A percentile compares a stretch with the other conserved stretches of the same genome.
phyloP scores from a whole-genome alignment of 371 early-diverging fungal genomes.

The Phascolomyces articulosus region DNA sequence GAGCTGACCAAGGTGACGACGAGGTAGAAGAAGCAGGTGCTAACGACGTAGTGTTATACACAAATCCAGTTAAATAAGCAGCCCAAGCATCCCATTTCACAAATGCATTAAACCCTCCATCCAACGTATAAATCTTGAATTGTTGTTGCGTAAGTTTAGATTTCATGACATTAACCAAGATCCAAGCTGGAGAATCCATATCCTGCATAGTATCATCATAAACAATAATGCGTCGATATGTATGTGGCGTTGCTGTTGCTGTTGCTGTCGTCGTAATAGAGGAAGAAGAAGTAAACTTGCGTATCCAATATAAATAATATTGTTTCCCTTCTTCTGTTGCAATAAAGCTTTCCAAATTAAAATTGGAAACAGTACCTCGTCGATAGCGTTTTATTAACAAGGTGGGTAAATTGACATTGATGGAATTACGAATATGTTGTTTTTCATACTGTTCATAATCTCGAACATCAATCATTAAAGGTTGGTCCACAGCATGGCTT shows the following conservation, averaged over 20 bases:
- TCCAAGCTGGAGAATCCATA: slow-evolving; percentile 48
- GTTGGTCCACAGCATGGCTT: slow-evolving; percentile 1
- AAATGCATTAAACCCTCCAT: slow-evolving; percentile 42
- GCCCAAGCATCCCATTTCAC: slow-evolving; percentile 23
- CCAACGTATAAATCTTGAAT: slow-evolving; percentile 2
- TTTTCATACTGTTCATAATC: slow-evolving; percentile 35
- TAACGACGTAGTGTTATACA: neutral
- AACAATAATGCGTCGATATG: slow-evolving; percentile 38
- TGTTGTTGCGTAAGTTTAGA: neutral
- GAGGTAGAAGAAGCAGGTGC: neutral
- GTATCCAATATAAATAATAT: slow-evolving; percentile 26
- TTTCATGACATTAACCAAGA: slow-evolving; percentile 47
- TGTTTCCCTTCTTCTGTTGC: slow-evolving; percentile 61
- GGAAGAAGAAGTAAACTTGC: slow-evolving; percentile 9
- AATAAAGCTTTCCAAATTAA: slow-evolving; percentile 65
- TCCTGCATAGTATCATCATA: slow-evolving; percentile 59
- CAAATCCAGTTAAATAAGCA: slow-evolving; percentile 2
- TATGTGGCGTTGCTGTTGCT: neutral
- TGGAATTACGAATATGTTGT: slow-evolving; percentile 39
- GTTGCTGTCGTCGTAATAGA: no score
- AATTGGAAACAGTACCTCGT: slow-evolving; percentile 58
- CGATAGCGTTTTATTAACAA: slow-evolving; percentile 62
- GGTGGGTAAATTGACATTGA: slow-evolving; percentile 63
- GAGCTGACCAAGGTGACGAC: neutral
- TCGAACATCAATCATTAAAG: slow-evolving; percentile 51